Evolutionary conservation across 768 basidiomycete genomes (phyloP), one percentile per base, ranked within the genome.

Genomic region (Lyophyllum shimeji): DNA sequence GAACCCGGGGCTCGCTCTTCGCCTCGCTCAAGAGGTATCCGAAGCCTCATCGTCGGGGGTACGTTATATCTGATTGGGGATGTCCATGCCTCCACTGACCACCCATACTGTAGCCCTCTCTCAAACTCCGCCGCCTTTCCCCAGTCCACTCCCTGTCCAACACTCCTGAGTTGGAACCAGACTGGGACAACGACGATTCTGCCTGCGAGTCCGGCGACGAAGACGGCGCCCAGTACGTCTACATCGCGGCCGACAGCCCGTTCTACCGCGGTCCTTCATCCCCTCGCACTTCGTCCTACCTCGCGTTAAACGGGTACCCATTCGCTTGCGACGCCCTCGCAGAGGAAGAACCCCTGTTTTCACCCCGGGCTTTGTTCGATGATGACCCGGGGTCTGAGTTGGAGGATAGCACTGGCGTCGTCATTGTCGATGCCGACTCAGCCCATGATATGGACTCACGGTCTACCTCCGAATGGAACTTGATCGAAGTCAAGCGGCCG

Each of bases 161-260:
- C 18, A 64, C 60, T 21, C 60, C 63, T 46, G 56, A 48, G 27
- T 34, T 64, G 50, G 63, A 62, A 43, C 52, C 55, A 17, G 63
- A 64, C 31, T 60, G 58, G 52, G 42, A 53, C 4, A 58, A 44
- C n/a, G 58, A 58, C 27, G 58, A 55, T 7, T 56, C 57, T n/a
- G 40, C 52, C 29, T 49, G 34, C 1, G 60, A 61, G 43, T 6
- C 21, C 24, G 56, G 47, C 18, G 48, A 57, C 25, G 64, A 67
- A 44, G 70, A 66, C 2, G 62, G 61, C 24, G 57, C 60, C 0
- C 78, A 80, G 59, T 74, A 74, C 44, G 63, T 79, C 47, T 68
- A 64, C 49, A 76, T 80, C 46, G 68, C 71, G 11, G 65, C 60
- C 31, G 71, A 71, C 49, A 78, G 71, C 40, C 72, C 71, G 3